Percentiles rank a stretch among this genome's conserved stretches.
These are phyloP conservation scores for Termitomyces sp. DNA, from an alignment of 768 basidiomycete species.

Conservation along the genomic window DNA sequence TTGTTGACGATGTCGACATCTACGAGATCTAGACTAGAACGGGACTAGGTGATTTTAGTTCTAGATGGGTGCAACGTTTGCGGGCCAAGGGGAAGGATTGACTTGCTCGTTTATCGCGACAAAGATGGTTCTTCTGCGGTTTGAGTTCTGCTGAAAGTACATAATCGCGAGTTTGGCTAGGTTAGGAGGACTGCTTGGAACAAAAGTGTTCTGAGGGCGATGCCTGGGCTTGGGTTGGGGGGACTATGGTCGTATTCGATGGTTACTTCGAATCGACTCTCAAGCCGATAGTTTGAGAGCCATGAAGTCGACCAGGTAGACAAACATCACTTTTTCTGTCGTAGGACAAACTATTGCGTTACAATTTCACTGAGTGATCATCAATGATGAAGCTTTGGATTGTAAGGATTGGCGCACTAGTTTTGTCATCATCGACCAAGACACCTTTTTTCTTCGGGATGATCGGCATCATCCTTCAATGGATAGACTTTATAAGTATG, in stretches of 20 bases:
- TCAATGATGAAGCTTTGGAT: too few relatives aligned
- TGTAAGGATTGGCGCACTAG: constrained; percentile 84
- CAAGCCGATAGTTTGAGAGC: constrained; percentile 87
- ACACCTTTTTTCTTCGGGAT: constrained; percentile 91
- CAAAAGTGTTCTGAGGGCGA: constrained; percentile 86
- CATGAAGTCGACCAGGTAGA: constrained; percentile 81
- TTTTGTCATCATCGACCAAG: constrained; percentile 97
- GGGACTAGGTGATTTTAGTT: too few relatives aligned
- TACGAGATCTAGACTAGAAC: constrained; percentile 65
- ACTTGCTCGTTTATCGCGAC: constrained; percentile 95
- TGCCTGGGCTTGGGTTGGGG: constrained; percentile 23
- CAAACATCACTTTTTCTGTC: constrained; percentile 83
- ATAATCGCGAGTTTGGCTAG: constrained; percentile 87
- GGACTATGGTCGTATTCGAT: not conserved
- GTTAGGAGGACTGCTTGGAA: constrained; percentile 92
- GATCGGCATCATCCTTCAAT: constrained; percentile 67
- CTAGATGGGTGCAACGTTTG: too few relatives aligned
- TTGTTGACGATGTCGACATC: constrained; percentile 95
- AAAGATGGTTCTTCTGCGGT: constrained; percentile 77
- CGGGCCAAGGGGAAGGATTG: constrained; percentile 37
- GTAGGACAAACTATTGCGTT: constrained; percentile 90
- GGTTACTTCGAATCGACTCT: constrained; percentile 81
- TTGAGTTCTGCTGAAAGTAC: constrained; percentile 91
- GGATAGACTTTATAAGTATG: too few relatives aligned
- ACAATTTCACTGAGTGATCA: constrained; percentile 58